A percentile compares a stretch with the other conserved stretches of the same genome.
Conservation (phyloP, 306 rosid genomes). For the Dicorynia guianensis region DNA sequence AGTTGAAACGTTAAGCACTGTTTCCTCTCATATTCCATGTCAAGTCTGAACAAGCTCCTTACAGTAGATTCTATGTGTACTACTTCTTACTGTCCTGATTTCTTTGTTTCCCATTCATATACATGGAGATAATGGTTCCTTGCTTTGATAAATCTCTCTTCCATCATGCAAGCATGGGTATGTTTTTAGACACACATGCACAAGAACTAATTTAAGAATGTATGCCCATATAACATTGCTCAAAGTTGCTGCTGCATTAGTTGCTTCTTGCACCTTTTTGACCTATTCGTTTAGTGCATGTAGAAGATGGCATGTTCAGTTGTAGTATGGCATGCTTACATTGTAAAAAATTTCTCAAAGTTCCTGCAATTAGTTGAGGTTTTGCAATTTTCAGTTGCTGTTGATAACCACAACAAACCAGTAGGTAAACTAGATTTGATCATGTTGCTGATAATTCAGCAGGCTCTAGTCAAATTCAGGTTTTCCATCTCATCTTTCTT, state of each 20-base stretch:
- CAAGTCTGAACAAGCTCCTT: slow-evolving; percentile 10
- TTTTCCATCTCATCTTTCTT: slow-evolving; percentile 28
- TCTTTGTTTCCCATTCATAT: neutral
- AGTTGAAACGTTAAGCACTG: slow-evolving; percentile 9
- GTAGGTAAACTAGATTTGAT: slow-evolving; percentile 19
- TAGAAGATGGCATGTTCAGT: neutral
- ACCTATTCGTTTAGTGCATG: neutral
- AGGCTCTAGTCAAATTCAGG: slow-evolving; percentile 29
- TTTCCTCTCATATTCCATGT: slow-evolving; percentile 4
- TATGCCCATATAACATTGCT: neutral
- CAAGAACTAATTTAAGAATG: neutral
- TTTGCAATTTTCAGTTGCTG: neutral
- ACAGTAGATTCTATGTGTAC: slow-evolving; percentile 5
- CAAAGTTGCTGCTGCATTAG: neutral
- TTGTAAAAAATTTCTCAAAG: neutral
- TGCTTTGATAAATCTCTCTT: neutral
- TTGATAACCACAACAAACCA: slow-evolving; percentile 18
- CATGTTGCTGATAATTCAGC: slow-evolving; percentile 41
- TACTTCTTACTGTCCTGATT: slow-evolving; percentile 4
- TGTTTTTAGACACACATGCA: neutral
- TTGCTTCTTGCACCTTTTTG: neutral
- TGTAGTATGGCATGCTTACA: slow-evolving; percentile 5
- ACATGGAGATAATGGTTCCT: slow-evolving; percentile 2
- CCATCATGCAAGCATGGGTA: neutral
- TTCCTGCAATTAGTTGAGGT: neutral